A percentile compares a stretch with the other conserved stretches of the same genome.
These are phyloP conservation scores for Pythium folliculosum DNA, from an alignment of 352 stramenopile genomes.

Conservation along the genomic window DNA sequence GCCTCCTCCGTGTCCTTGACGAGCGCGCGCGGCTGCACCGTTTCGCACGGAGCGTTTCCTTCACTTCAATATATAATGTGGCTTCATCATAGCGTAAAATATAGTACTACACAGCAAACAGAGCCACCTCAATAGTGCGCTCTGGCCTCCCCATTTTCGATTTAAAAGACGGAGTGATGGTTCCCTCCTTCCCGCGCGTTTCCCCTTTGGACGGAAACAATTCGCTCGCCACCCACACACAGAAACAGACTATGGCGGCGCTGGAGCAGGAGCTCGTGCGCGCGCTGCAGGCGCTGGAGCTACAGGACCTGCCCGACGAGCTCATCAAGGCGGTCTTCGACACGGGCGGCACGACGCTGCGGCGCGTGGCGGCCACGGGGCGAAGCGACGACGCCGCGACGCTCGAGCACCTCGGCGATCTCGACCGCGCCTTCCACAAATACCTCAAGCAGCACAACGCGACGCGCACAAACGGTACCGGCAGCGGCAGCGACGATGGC, in stretches of 20 bases:
- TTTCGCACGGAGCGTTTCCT: conserved; percentile 4
- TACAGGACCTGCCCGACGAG: conserved; percentile 48
- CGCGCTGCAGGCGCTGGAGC: conserved; percentile 58
- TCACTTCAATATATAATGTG: not conserved
- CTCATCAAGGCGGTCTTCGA: conserved; percentile 66
- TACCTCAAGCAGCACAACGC: conserved; percentile 47
- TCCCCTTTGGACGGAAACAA: not conserved
- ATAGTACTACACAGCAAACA: too few species aligned
- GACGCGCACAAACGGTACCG: conserved; percentile 2
- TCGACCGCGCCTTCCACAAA: conserved; percentile 59
- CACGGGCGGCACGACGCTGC: conserved; percentile 60
- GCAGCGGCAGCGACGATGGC: not conserved
- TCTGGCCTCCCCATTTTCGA: too few species aligned
- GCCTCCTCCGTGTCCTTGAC: too few species aligned
- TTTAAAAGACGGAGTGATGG: conserved; percentile 30
- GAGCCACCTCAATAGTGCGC: not conserved
- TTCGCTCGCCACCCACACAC: not conserved
- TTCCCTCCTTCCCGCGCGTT: conserved; percentile 22
- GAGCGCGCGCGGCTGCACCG: too few species aligned
- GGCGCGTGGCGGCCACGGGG: conserved; percentile 24
- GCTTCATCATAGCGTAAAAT: conserved; percentile 5
- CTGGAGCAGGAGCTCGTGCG: conserved; percentile 65
- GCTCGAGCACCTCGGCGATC: conserved; percentile 42
- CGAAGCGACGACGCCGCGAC: conserved; percentile 38
- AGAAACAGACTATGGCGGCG: too few species aligned